phyloP scores from a whole-genome alignment of 768 basidiomycete species.

The Pleurotus djamor region DNA sequence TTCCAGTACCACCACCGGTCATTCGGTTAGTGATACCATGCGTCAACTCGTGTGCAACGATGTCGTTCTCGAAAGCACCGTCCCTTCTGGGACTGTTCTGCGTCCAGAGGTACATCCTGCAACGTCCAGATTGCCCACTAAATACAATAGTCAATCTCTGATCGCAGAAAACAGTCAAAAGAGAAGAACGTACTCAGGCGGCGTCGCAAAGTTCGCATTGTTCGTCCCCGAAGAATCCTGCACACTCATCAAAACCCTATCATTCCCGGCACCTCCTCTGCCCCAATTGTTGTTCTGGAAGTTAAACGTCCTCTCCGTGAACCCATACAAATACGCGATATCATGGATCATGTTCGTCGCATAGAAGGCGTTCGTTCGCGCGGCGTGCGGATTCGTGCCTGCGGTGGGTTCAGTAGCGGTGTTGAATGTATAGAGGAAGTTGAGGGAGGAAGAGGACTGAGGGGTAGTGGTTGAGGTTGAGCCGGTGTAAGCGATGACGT shows the following conservation, averaged over 20 bases:
- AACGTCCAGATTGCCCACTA: slow-evolving; percentile 29
- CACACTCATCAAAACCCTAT: slow-evolving; percentile 49
- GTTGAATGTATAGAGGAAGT: slow-evolving; percentile 29
- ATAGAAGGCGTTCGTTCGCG: slow-evolving; percentile 57
- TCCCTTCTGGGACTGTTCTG: slow-evolving; percentile 36
- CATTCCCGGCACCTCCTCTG: slow-evolving; percentile 48
- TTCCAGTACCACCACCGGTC: slow-evolving; percentile 24
- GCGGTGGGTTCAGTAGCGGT: slow-evolving; percentile 24
- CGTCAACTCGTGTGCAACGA: slow-evolving; percentile 3
- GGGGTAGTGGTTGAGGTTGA: slow-evolving; percentile 21
- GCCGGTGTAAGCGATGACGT: slow-evolving; percentile 30
- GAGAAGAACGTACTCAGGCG: slow-evolving; percentile 33
- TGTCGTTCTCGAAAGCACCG: slow-evolving; percentile 46
- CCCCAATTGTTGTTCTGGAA: slow-evolving; percentile 58
- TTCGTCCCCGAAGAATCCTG: slow-evolving; percentile 43
- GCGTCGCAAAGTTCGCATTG: slow-evolving; percentile 42
- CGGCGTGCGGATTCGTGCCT: slow-evolving; percentile 46
- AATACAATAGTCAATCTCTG: background rate
- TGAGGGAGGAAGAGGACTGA: slow-evolving; percentile 26
- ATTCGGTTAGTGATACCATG: slow-evolving; percentile 6
- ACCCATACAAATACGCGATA: slow-evolving; percentile 41
- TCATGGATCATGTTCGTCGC: slow-evolving; percentile 56
- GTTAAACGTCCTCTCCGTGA: slow-evolving; percentile 57
- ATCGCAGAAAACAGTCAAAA: background rate
- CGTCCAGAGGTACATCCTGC: slow-evolving; percentile 21